These are phyloP conservation scores for Rhipidocladum racemiflorum DNA, from an alignment of 176 grass and related monocot species.

Conservation along the genomic window DNA sequence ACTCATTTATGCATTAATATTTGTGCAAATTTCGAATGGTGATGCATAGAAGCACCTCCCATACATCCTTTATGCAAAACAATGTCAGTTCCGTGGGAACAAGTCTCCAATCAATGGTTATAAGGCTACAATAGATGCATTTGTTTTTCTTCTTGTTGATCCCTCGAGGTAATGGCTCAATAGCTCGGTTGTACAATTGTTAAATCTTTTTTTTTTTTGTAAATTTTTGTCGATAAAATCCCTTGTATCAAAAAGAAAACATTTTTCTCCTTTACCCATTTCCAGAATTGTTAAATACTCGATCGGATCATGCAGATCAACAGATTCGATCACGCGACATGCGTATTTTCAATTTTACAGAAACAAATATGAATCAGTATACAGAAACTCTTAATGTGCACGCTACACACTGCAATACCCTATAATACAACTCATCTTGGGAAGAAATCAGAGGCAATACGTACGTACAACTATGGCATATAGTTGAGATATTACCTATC, in stretches of 20 bases:
- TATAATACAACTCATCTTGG: not conserved
- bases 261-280: not conserved
- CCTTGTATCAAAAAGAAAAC: not conserved
- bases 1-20: no score
- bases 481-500: slow-evolving; percentile 45
- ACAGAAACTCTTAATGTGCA: not conserved
- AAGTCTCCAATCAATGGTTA: not conserved
- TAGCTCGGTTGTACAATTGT: not conserved
- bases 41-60: no score
- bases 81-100: not conserved
- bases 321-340: not conserved
- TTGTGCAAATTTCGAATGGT: no score
- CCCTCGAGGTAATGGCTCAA: not conserved
- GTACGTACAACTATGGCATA: not conserved
- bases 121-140: not conserved
- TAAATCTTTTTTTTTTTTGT: not conserved
- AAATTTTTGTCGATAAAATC: not conserved
- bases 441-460: not conserved
- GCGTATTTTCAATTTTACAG: not conserved
- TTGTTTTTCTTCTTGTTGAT: not conserved
- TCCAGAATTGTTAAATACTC: not conserved
- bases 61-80: not conserved
- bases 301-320: not conserved
- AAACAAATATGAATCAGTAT: not conserved
- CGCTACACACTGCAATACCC: not conserved